phyloP scores from a whole-genome alignment of 2,329 filamentous ascomycete species.

The Rachicladosporium sp. region DNA sequence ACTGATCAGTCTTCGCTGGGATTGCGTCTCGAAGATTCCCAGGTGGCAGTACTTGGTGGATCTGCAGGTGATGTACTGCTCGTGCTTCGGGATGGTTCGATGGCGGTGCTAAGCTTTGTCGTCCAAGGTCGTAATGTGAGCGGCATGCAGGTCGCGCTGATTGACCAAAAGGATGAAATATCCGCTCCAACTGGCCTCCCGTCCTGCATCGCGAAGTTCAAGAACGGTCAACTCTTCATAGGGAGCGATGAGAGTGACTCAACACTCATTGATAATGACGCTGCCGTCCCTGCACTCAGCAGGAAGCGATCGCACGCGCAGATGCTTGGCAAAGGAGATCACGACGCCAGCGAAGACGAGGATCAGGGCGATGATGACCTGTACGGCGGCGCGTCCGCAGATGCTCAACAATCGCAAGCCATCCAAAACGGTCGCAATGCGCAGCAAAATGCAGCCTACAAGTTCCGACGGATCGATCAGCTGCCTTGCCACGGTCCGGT shows the following conservation, averaged over 20 bases:
- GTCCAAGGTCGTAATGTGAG: constrained; percentile 87
- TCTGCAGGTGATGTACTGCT: constrained; percentile 78
- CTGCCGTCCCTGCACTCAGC: constrained; percentile 47
- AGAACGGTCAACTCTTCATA: constrained; percentile 50
- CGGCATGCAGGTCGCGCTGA: constrained; percentile 59
- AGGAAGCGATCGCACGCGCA: constrained; percentile 54
- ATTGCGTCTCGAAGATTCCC: constrained; percentile 69
- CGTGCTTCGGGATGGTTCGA: constrained; percentile 59
- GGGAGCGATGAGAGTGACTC: constrained; percentile 80
- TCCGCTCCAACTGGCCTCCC: constrained; percentile 47
- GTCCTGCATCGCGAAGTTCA: constrained; percentile 57
- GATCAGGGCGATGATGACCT: constrained; percentile 47
- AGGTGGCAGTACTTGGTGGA: constrained; percentile 61
- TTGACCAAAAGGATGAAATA: constrained; percentile 53
- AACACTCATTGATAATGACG: constrained; percentile 65
- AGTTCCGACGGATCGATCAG: constrained; percentile 64
- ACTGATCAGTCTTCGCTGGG: constrained; percentile 72
- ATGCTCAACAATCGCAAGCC: constrained; percentile 26
- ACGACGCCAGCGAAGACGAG: constrained; percentile 46
- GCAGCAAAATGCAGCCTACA: constrained; percentile 45
- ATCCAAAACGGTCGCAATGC: constrained; percentile 31
- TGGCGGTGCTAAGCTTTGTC: constrained; percentile 67
- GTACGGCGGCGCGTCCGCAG: constrained; percentile 45
- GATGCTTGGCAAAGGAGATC: constrained; percentile 39
- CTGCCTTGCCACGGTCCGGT: constrained; percentile 71